Percentiles rank a stretch among this genome's conserved stretches.
Conservation (phyloP, 331 rosid species). For the Arachis monticola region DNA sequence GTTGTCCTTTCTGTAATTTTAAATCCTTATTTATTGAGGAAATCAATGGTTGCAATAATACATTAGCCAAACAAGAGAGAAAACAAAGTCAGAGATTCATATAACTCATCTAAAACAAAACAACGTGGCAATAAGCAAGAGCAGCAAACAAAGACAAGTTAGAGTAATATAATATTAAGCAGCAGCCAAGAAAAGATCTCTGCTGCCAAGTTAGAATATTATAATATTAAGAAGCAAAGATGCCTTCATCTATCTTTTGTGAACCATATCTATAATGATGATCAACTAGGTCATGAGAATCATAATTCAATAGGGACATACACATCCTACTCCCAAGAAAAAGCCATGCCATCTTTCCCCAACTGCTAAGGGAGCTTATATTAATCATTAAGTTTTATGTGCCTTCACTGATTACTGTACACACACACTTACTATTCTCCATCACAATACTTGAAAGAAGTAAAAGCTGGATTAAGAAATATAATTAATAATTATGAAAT, state of each 20-base stretch:
- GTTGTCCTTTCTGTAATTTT: too few relatives aligned
- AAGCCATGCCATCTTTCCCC: conserved; percentile 30
- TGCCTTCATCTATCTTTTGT: not conserved
- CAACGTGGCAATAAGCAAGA: too few relatives aligned
- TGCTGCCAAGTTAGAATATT: too few relatives aligned
- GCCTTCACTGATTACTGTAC: conserved; percentile 51
- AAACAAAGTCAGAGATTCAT: too few relatives aligned
- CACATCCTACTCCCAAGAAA: conserved; percentile 34
- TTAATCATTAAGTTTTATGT: conserved; percentile 52
- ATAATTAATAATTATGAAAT: conserved; percentile 25
- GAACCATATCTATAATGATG: not conserved
- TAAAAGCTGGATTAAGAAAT: conserved; percentile 40
- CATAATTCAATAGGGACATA: conserved; percentile 25
- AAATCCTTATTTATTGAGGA: too few relatives aligned
- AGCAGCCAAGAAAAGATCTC: too few relatives aligned
- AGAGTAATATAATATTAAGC: too few relatives aligned
- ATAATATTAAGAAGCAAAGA: not conserved
- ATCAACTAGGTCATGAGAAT: conserved; percentile 1
- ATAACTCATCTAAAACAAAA: too few relatives aligned
- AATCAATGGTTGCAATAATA: too few relatives aligned
- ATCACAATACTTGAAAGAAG: conserved; percentile 37
- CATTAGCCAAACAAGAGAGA: too few relatives aligned
- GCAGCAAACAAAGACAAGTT: too few relatives aligned
- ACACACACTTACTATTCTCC: conserved; percentile 15
- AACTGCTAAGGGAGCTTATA: conserved; percentile 19